phyloP scores from a whole-genome alignment of 768 basidiomycete species.

The Phlegmacium glaucopus region DNA sequence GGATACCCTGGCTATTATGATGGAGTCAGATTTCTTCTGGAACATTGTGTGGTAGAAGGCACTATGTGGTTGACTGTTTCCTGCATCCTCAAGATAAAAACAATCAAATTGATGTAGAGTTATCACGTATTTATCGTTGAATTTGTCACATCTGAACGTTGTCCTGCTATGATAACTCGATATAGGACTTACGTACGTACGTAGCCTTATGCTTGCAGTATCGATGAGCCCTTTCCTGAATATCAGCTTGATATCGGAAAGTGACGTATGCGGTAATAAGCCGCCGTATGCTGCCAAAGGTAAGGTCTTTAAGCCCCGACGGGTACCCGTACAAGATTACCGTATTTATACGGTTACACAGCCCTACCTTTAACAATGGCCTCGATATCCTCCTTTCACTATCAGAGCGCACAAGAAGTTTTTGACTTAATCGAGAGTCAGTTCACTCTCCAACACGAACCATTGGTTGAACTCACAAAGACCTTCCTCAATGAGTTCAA shows the following conservation, averaged over 20 bases:
- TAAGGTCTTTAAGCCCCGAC: no score
- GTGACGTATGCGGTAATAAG: no score
- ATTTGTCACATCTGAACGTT: constrained; percentile 42
- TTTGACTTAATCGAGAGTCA: constrained; percentile 68
- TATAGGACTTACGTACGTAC: constrained; percentile 27
- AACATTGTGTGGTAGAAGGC: no score
- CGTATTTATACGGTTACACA: no score
- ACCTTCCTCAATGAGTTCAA: constrained; percentile 82
- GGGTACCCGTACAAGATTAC: no score
- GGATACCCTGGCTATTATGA: constrained; percentile 41
- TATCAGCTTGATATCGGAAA: constrained; percentile 36
- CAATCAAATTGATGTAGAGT: no score
- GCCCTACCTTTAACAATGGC: constrained; percentile 36
- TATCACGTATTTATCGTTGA: no score
- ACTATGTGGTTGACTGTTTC: no score
- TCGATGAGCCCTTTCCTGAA: constrained; percentile 34
- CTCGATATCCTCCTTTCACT: constrained; percentile 39
- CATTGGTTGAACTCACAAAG: constrained; percentile 65
- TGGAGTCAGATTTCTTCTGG: no score
- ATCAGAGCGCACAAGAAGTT: constrained; percentile 40
- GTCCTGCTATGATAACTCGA: constrained; percentile 22
- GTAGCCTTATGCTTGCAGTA: constrained; percentile 45
- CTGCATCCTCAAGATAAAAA: no score
- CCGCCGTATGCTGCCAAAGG: no score
- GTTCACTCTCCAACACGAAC: constrained; percentile 62